Evolutionary conservation across 2,329 filamentous ascomycete species (phyloP), one percentile per base, ranked within the genome.

Genomic region (Arthrobotrys entomopaga): DNA sequence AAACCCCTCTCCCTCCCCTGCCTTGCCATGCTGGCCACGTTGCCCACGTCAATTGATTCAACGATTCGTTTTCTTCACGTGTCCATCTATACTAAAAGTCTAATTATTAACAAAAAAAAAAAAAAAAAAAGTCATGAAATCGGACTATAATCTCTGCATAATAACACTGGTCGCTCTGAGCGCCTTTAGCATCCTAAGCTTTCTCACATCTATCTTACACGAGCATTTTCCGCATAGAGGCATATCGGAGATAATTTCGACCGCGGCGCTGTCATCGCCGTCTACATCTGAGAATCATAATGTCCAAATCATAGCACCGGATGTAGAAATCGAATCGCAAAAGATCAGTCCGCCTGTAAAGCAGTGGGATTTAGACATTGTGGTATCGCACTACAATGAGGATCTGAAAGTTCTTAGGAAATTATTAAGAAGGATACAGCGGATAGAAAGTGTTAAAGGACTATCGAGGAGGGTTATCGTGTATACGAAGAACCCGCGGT

Each of bases 291-390:
- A n/a, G n/a, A n/a, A n/a, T 34, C 29, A 34, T 34, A 34, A 34
- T 6, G 10, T 34, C 29, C 29, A 34, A 10, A 34, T 34, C 10
- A 10, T 3, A 34, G 10, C 29, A 34, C 29, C 29, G 6, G 29
- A 34, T 34, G 5, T 34, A 34, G 29, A 34, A 34, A 34, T 34
- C 29, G 6, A 3, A 34, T 34, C 29, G 6, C 29, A 34, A 34
- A 1, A 5, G 10, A 10, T 10, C 10, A 34, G 29, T 34, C 29
- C 29, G 29, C 29, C 29, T 34, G 29, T 8, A 34, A 10, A 34
- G 6, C 29, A 43, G 15, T 8, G 34, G 19, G 38, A 57, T n/a
- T 43, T 57, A 10, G 53, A 57, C 43, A 57, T 57, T 16, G 53
- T 57, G 2, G 43, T 57, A 16, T 20, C 53, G 3, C 53, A 57